Base-by-base conservation (phyloP, 2,329 filamentous ascomycete genomes). In the Coniosporium tulheliwenetii region DNA sequence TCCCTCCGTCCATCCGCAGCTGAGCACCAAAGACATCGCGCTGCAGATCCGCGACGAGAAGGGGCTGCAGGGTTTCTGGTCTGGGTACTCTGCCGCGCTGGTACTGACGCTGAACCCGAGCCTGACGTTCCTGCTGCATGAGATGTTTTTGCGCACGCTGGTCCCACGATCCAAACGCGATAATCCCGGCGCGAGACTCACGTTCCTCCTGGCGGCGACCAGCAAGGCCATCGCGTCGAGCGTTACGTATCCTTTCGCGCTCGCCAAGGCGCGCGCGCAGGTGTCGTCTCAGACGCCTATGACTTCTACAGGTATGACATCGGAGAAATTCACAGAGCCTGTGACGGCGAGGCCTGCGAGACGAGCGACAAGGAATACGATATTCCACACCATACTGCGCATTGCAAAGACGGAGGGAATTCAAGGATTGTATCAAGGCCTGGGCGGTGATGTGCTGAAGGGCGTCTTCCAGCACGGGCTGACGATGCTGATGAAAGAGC, bases 391-490 rank as follows among this genome's bases (percentile, higher is more conserved):
- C 8, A 70, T 86, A 14, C 47, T 75, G 16, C 64, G 68, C 14
- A 71, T 74, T 42, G 64, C 63, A 30, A 70, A 67, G 37, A 67
- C 63, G 0, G 83, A 93, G 52, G 86, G 86, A 1, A 44, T 79
- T 0, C 54, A 56, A 3, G 80, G 77, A 0, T 61, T 93, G 8
- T 94, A 93, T 54, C 75, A 81, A 38, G 86, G 85, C 5, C 64
- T 93, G 0, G 70, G 69, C 10, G 82, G 78, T 4, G 84, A 93
- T 59, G 68, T 93, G 2, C 59, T 87, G 8, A 87, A 86, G 52
- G 81, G 82, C 0, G 93, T 93, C 62, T 79, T 94, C 51, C 79
- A 77, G 15, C 85, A 94, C 52, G 86, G 86, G 0, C 71, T 86
- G 39, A 89, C 85, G 1, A 93, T 93, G 83, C 64, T 89, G 41